Conservation (phyloP, 2,329 filamentous ascomycete genomes). For the Fusarium clavum region DNA sequence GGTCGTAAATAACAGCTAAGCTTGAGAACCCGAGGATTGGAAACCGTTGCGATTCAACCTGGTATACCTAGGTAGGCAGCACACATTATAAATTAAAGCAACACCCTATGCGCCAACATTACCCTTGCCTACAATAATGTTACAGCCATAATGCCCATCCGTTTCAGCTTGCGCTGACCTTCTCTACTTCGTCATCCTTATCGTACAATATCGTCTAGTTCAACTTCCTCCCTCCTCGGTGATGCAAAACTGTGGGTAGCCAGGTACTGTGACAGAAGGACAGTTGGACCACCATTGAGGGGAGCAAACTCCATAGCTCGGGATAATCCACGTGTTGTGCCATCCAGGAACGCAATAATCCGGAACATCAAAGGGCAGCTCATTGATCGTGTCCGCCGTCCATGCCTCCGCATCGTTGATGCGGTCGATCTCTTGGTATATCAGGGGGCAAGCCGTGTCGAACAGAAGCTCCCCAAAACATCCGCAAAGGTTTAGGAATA, state of each 20-base stretch:
- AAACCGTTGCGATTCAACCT: neutral
- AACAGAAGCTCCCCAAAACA: conserved; percentile 44
- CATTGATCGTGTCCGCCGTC: conserved; percentile 29
- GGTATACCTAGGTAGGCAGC: neutral
- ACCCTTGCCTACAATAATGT: neutral
- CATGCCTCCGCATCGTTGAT: conserved; percentile 47
- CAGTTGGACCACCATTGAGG: conserved; percentile 35
- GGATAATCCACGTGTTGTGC: conserved; percentile 42
- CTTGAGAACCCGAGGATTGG: neutral
- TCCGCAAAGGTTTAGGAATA: conserved; percentile 46
- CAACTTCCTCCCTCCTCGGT: neutral
- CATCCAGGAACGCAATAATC: conserved; percentile 43
- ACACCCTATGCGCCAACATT: neutral
- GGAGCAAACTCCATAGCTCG: conserved; percentile 30
- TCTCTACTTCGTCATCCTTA: conserved; percentile 15
- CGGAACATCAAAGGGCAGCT: conserved; percentile 45
- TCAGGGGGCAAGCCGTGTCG: conserved; percentile 39
- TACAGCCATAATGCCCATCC: neutral
- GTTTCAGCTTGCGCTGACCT: conserved; percentile 25
- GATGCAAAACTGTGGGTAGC: conserved; percentile 30
- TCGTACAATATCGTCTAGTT: conserved; percentile 12
- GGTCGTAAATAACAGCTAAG: neutral
- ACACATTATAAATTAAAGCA: neutral
- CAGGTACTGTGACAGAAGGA: conserved; percentile 24
- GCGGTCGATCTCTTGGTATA: conserved; percentile 44